Evolutionary conservation across 106 monocot species (phyloP).

Genomic region (Acorus calamus): DNA sequence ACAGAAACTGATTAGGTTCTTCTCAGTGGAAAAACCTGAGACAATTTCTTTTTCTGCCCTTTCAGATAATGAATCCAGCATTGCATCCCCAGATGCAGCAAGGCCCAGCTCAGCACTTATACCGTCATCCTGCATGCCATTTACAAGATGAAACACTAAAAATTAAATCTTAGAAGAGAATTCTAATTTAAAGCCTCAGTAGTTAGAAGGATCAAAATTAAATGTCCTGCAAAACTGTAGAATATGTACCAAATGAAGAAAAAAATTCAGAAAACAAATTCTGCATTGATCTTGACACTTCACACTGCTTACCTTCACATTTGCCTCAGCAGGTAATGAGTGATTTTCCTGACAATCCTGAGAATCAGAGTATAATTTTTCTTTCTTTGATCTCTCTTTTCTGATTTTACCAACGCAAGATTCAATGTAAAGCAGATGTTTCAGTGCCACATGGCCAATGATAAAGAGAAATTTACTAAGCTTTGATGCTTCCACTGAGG

Average conservation of each 20-base stretch:
- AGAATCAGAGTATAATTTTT: conserved; percentile 32
- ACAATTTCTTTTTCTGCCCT: conserved; percentile 92
- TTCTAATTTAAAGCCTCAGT: no score
- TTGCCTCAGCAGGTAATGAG: conserved; percentile 8
- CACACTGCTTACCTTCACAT: conserved; percentile 27
- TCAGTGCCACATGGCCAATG: conserved; percentile 78
- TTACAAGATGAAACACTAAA: background rate
- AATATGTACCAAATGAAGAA: background rate
- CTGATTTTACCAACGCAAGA: conserved; percentile 56
- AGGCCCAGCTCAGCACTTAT: conserved; percentile 96
- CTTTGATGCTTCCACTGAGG: conserved; percentile 31
- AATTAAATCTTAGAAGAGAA: background rate
- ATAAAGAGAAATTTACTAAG: conserved; percentile 76
- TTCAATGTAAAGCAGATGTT: conserved; percentile 85
- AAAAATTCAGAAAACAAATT: background rate
- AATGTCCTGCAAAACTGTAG: background rate
- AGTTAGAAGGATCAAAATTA: no score
- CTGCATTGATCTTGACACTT: background rate
- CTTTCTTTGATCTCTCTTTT: conserved; percentile 62
- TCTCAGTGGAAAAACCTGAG: conserved; percentile 36
- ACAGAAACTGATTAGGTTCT: conserved; percentile 67
- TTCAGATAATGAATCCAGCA: conserved; percentile 78
- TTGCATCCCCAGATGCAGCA: conserved; percentile 58
- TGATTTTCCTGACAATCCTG: conserved; percentile 10
- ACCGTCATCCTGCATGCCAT: conserved; percentile 26